Percentiles rank a stretch among this genome's conserved stretches.
Evolutionary conservation across 148 eudicot genomes (phyloP).

Genomic region (Arctostaphylos glauca): DNA sequence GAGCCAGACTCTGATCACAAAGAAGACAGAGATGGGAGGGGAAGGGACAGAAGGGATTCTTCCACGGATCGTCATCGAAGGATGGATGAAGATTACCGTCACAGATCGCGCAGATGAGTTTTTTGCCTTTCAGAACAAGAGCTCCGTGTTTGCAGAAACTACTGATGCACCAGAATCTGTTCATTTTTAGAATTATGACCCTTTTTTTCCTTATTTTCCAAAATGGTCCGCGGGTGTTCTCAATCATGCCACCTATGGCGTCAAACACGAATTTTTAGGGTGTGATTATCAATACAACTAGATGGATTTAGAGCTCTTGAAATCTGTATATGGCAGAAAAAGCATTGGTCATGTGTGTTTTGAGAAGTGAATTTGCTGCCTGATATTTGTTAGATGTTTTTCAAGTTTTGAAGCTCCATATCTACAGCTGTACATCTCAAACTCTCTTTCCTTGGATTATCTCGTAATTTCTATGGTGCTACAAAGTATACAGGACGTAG

Average conservation of each 20-base stretch:
- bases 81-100: constrained; percentile 26
- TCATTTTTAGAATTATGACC: neutral
- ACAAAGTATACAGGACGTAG: neutral
- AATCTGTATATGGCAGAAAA: neutral
- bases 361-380: neutral
- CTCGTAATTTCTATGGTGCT: neutral
- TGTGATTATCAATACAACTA: neutral
- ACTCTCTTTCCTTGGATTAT: neutral
- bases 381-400: neutral
- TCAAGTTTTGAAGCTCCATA: neutral
- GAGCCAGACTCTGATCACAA: constrained; percentile 35
- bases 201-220: neutral
- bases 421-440: neutral
- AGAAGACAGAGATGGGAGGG: constrained; percentile 34
- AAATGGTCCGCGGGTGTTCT: neutral
- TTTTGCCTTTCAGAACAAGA: neutral
- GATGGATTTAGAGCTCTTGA: neutral
- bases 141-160: neutral
- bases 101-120: constrained; percentile 11
- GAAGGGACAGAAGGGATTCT: constrained; percentile 40
- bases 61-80: constrained; percentile 33
- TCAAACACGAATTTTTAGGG: neutral
- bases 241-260: neutral
- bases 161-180: neutral
- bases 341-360: neutral